phyloP scores from a whole-genome alignment of 495 filamentous ascomycete genomes.

The Delitschia confertaspora region DNA sequence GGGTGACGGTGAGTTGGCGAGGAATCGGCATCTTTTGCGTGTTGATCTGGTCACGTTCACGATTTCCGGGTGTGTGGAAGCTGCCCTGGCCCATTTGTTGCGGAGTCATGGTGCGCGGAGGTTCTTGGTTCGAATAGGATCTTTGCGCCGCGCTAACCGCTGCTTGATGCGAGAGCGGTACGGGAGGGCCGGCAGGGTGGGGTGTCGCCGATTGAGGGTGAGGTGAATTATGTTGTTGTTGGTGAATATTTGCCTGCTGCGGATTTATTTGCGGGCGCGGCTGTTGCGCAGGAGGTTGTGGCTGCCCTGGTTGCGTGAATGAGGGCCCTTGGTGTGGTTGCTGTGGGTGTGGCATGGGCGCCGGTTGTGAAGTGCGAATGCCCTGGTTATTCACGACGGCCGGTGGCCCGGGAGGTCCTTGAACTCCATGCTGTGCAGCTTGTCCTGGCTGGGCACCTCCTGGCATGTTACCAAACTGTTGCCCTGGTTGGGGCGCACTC shows the following conservation, averaged over 20 bases:
- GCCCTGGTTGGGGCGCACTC: neutral
- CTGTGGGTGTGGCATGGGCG: neutral
- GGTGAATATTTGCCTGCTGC: conserved; percentile 18
- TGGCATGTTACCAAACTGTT: conserved; percentile 14
- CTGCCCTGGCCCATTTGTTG: conserved; percentile 30
- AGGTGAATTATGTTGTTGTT: conserved; percentile 36
- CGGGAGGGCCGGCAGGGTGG: conserved; percentile 42
- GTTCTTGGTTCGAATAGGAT: conserved; percentile 42
- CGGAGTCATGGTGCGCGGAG: conserved; percentile 23
- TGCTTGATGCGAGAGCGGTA: conserved; percentile 53
- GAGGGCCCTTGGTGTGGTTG: conserved; percentile 2
- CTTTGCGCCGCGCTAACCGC: conserved; percentile 53
- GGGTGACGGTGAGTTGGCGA: conserved; percentile 61
- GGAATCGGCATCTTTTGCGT: conserved; percentile 49
- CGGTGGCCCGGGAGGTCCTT: conserved; percentile 11
- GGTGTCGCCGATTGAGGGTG: conserved; percentile 28
- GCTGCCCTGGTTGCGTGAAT: conserved; percentile 11
- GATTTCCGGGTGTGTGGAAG: conserved; percentile 27
- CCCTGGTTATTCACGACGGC: too few species aligned
- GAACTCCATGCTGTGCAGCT: conserved; percentile 3
- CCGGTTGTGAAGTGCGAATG: conserved; percentile 11
- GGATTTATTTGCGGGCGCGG: conserved; percentile 27
- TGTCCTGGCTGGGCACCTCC: neutral
- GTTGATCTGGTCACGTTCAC: conserved; percentile 26
- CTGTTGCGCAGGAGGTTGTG: conserved; percentile 16